A percentile compares a stretch with the other conserved stretches of the same genome.
phyloP scores from a whole-genome alignment of 139 green algal genomes.

The Chlorella sorokiniana region DNA sequence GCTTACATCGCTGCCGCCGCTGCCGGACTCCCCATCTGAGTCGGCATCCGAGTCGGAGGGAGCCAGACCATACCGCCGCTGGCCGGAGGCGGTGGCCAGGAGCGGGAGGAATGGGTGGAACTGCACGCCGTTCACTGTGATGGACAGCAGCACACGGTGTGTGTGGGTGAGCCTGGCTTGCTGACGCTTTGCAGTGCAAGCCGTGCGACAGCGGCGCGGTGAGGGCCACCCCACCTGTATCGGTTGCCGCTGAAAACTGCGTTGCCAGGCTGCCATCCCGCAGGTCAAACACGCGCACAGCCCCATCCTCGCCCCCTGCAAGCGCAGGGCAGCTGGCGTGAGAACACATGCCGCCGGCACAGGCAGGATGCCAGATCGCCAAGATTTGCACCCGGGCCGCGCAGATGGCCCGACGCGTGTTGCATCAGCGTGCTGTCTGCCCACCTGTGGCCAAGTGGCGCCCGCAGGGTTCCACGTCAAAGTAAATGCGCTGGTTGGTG shows the following conservation, averaged over 20 bases:
- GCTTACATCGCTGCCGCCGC: not conserved
- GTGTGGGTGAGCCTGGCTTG: too few relatives aligned
- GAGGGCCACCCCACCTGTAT: conserved; percentile 50
- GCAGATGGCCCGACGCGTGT: not conserved
- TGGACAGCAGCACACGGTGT: not conserved
- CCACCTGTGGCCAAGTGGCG: conserved; percentile 78
- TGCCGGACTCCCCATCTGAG: not conserved
- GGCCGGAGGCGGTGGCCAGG: conserved; percentile 72
- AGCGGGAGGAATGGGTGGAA: conserved; percentile 81
- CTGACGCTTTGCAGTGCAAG: too few relatives aligned
- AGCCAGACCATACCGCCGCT: conserved; percentile 44
- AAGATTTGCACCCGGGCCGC: not conserved
- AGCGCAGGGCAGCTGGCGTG: not conserved
- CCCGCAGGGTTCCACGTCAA: conserved; percentile 90
- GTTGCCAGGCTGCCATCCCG: conserved; percentile 52
- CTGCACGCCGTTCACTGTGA: conserved; percentile 70
- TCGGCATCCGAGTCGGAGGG: conserved; percentile 3
- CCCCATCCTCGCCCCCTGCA: conserved; percentile 58
- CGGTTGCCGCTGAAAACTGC: conserved; percentile 50
- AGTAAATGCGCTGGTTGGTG: conserved; percentile 94
- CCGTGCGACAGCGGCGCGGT: not conserved
- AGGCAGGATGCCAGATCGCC: not conserved
- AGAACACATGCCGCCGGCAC: not conserved
- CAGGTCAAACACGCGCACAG: conserved; percentile 77
- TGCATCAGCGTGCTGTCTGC: not conserved